Evolutionary conservation across 495 filamentous ascomycete genomes (phyloP), one percentile per base, ranked within the genome.

Genomic region (Podospora bellae-mahoneyi): DNA sequence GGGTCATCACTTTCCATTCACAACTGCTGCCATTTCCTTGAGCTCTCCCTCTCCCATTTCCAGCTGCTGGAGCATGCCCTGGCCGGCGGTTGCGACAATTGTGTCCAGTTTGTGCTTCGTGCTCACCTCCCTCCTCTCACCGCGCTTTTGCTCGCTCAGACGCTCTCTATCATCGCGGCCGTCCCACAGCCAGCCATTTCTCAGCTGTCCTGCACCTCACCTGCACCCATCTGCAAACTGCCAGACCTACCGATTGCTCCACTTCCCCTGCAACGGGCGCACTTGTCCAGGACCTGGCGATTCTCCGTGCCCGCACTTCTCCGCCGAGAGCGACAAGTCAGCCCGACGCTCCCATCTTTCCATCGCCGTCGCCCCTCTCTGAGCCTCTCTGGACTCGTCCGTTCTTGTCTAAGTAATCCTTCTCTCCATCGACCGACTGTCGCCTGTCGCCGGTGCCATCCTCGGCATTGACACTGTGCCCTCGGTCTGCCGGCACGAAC

Each of bases 301-400:
- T 13, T 48, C 39, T 48, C 13, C 39, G 39, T 48, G 39, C 39
- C 39, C 39, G 39, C 39, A 48, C 39, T 48, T 48, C 39, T 48
- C 39, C 39, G 39, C 39, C 39, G 39, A 48, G 39, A 48, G 39
- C 39, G 39, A 48, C 39, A 48, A 48, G 39, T 16, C 39, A 48
- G 39, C 39, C 39, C 39, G 39, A 48, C 39, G 2, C 39, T 13
- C 26, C 10, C 59, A 4, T 7, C 32, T 26, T 18, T 61, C 32
- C 23, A 18, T 30, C 59, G 16, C 3, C 59, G 16, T 61, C 23
- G 59, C 59, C 59, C 23, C 27, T 30, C 59, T 61, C 59, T 27
- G 59, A 61, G 59, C 23, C 23, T 61, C 59, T 30, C 59, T 61
- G 59, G 59, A 61, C 20, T 61, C 59, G 59, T 61, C 59, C 59